Conservation (phyloP, 2,329 filamentous ascomycete species). For the Tolypocladium cylindrosporum region DNA sequence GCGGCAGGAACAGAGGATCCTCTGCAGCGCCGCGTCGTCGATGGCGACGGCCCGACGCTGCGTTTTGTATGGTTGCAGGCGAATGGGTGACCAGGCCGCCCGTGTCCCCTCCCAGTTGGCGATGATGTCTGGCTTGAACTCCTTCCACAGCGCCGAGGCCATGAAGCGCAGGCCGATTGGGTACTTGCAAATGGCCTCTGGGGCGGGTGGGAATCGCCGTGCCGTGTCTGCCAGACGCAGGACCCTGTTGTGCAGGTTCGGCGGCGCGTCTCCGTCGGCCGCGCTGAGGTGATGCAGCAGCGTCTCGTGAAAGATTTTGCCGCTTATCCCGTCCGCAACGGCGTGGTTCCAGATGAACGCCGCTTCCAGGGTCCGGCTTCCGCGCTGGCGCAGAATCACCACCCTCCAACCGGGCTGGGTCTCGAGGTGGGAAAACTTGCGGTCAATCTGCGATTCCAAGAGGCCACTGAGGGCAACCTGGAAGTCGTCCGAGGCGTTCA, state of each 20-base stretch:
- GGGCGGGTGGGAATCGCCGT: not conserved
- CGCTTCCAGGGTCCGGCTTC: conserved; percentile 10
- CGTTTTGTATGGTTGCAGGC: not conserved
- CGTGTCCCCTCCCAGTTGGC: not conserved
- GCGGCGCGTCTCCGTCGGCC: conserved; percentile 1
- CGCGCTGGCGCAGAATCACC: not conserved
- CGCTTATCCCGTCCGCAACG: conserved; percentile 16
- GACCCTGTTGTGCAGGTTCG: not conserved
- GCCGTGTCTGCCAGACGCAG: not conserved
- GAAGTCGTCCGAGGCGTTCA: not conserved
- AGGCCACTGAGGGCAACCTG: not conserved
- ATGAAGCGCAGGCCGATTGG: not conserved
- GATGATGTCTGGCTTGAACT: not conserved
- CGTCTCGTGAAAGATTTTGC: conserved; percentile 19
- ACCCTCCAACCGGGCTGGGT: conserved; percentile 15
- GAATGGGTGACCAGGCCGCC: not conserved
- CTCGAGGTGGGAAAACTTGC: conserved; percentile 4
- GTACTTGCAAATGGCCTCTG: not conserved
- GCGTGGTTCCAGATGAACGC: conserved; percentile 17
- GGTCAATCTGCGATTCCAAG: not conserved
- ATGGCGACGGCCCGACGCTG: not conserved
- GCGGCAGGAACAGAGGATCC: conserved; percentile 13
- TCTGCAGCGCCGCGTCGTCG: not conserved
- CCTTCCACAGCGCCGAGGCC: not conserved
- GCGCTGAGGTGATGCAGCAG: conserved; percentile 16